A percentile compares a stretch with the other conserved stretches of the same genome.
phyloP scores from a whole-genome alignment of 2,329 filamentous ascomycete species.

The Dryadomyces sulphureus region DNA sequence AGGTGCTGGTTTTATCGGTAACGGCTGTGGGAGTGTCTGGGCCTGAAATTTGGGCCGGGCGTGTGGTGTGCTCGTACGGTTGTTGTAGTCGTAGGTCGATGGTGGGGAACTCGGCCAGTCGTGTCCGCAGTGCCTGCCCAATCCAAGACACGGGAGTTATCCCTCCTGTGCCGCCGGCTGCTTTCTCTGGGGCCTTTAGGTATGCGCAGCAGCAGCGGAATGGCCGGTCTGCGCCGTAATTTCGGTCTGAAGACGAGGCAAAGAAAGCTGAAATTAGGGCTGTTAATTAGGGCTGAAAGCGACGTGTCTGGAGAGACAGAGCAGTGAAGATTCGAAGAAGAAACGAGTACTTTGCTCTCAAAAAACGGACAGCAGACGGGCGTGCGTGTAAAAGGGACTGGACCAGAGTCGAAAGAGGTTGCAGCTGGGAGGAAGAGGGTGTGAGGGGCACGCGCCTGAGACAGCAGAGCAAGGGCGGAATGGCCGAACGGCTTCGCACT shows the following conservation, averaged over 20 bases:
- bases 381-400: neutral
- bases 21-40: neutral
- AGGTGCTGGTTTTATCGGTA: neutral
- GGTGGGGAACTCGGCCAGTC: neutral
- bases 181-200: neutral
- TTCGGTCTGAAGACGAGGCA: neutral
- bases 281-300: too few relatives aligned
- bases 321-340: too few relatives aligned
- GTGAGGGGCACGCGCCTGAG: neutral
- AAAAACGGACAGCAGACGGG: neutral
- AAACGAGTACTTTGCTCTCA: neutral
- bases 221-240: neutral
- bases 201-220: neutral
- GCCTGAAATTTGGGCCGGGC: neutral
- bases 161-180: neutral
- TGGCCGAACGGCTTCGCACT: neutral
- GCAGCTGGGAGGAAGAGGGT: neutral
- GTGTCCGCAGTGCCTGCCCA: neutral
- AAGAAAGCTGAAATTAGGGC: neutral
- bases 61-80: neutral
- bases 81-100: neutral
- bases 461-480: conserved; percentile 1
- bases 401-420: neutral
- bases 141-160: neutral
- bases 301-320: too few relatives aligned